Conservation (phyloP, 2,329 filamentous ascomycete species). For the Cercospora janseana region DNA sequence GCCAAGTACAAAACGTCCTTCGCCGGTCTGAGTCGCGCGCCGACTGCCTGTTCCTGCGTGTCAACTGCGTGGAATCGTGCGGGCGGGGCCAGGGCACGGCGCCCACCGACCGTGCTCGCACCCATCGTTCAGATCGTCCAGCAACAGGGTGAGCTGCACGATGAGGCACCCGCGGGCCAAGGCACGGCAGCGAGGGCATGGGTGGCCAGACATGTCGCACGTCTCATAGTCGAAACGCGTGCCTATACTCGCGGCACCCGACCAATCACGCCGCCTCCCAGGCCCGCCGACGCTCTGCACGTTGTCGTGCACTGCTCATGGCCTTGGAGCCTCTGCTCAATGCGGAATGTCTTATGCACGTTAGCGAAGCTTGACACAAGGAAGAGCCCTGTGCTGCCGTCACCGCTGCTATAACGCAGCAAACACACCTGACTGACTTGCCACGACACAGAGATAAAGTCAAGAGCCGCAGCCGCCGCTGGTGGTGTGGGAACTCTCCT, state of each 20-base stretch:
- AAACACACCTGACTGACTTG: slow-evolving; percentile 9
- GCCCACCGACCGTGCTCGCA: background rate
- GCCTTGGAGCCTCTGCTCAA: too few species aligned
- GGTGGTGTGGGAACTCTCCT: background rate
- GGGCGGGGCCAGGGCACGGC: too few species aligned
- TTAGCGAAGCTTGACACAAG: slow-evolving; percentile 6
- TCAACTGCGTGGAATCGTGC: too few species aligned
- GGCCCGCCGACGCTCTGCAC: background rate
- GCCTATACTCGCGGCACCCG: background rate
- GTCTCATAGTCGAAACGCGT: background rate
- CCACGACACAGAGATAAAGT: slow-evolving; percentile 1
- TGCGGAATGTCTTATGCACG: too few species aligned
- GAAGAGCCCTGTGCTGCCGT: slow-evolving; percentile 8
- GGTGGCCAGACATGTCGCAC: background rate
- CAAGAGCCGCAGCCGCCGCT: slow-evolving; percentile 7
- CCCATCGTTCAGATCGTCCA: background rate
- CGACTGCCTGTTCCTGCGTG: too few species aligned
- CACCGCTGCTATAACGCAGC: slow-evolving; percentile 12
- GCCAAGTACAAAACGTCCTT: background rate
- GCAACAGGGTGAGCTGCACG: background rate
- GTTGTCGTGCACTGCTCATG: slow-evolving; percentile 5
- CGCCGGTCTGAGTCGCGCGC: background rate
- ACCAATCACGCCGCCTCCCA: background rate
- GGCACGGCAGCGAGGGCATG: slow-evolving; percentile 2
- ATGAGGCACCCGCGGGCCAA: background rate